Evolutionary conservation across 768 basidiomycete species (phyloP), one percentile per base, ranked within the genome.

Genomic region (Naganishia friedmannii): DNA sequence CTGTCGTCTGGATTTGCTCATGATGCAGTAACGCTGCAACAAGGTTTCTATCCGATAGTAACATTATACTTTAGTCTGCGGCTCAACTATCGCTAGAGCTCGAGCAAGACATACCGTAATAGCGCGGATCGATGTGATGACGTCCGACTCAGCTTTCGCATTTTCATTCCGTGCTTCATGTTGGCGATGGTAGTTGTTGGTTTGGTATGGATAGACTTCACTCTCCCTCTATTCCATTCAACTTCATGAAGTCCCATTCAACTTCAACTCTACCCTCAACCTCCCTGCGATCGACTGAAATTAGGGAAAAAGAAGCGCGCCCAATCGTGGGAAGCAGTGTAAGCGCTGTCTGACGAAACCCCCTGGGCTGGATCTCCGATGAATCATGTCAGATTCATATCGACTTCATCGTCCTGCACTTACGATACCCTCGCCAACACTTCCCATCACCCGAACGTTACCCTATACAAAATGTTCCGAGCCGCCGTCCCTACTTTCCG

Each of bases 121-220:
- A 98, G 92, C 67, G 96, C 85, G 84, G 89, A 90, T 75, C 95
- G 85, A 79, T 98, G 95, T 13, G 93, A 90, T 67, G 92, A 89
- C 23, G 91, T 90, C 82, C 94, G 87, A 78, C 90, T 91, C 79
- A 96, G 88, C 78, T 94, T 95, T 78, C 93, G 87, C 81, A 93
- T 91, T 23, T 91, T 91, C 67, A 92, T 85, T 48, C 93, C 92
- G 87, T 97, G 93, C 84, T 95, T 93, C 93, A 95, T 94, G 45
- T 37, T 68, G 66, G 28, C 28, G 17, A 26, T 34, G 34, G 15
- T 34, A 21, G 48, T n/a, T 3, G 3, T n/a, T 51, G n/a, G 15
- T 12, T 51, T 51, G 48, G 12, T 51, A 8, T 4, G 48, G 3
- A n/a, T n/a, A 21, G n/a, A 51, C 48, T 21, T n/a, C 23, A 3